These are phyloP conservation scores for Camelina neglecta DNA, from an alignment of 345 rosid species.

Conservation along the genomic window DNA sequence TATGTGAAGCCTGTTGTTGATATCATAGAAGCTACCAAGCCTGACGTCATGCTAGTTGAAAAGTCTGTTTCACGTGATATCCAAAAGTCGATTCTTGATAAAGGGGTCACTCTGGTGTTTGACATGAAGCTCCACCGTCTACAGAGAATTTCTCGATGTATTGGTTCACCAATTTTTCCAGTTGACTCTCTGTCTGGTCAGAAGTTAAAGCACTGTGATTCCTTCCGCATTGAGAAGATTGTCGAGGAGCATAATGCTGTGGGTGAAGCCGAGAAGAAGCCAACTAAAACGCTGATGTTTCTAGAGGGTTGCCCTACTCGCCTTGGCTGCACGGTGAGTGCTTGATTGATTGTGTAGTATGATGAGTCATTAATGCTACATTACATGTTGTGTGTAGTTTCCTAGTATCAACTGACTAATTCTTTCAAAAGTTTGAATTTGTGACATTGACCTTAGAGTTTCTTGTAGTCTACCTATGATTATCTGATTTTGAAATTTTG, in stretches of 20 bases:
- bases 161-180: conserved; percentile 71
- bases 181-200: conserved; percentile 57
- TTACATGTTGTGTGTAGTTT: too few relatives aligned
- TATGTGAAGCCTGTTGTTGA: conserved; percentile 62
- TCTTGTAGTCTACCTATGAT: conserved; percentile 18
- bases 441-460: conserved; percentile 15
- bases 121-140: conserved; percentile 95
- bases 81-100: conserved; percentile 70
- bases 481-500: conserved; percentile 35
- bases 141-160: conserved; percentile 81
- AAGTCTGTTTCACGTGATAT: conserved; percentile 84
- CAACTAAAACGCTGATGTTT: conserved; percentile 90
- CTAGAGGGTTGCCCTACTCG: conserved; percentile 83
- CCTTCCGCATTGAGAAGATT: conserved; percentile 79
- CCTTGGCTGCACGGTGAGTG: conserved; percentile 91
- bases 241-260: conserved; percentile 74
- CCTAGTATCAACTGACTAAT: too few relatives aligned
- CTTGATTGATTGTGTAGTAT: conserved; percentile 23
- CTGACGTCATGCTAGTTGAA: conserved; percentile 88
- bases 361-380: too few relatives aligned
- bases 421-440: too few relatives aligned
- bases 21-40: conserved; percentile 64
- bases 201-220: conserved; percentile 79
- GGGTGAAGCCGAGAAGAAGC: conserved; percentile 75
- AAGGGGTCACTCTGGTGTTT: conserved; percentile 79